phyloP scores from a whole-genome alignment of 495 filamentous ascomycete genomes.

The Tuber magnatum region DNA sequence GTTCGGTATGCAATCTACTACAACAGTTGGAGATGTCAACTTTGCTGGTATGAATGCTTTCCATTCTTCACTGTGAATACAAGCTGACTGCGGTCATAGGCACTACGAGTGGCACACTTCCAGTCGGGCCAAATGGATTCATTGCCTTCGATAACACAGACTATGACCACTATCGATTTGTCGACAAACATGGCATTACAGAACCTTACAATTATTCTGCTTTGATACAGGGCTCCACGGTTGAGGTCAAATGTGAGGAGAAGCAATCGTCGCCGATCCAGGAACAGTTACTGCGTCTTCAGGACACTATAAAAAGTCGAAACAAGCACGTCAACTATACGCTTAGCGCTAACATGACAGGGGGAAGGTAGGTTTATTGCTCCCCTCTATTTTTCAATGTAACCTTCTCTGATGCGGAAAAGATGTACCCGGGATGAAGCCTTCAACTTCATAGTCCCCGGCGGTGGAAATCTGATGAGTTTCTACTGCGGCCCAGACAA shows the following conservation, averaged over 20 bases:
- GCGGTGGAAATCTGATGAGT: constrained; percentile 26
- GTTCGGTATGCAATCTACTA: constrained; percentile 20
- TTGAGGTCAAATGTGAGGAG: constrained; percentile 25
- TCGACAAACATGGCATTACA: constrained; percentile 14
- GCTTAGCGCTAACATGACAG: constrained; percentile 10
- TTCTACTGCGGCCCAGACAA: constrained; percentile 12
- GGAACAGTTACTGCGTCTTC: neutral
- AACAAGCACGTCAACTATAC: constrained; percentile 24
- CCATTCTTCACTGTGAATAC: neutral
- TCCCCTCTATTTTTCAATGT: neutral
- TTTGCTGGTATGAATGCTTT: constrained; percentile 23
- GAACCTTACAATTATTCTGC: constrained; percentile 25
- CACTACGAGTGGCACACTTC: constrained; percentile 26
- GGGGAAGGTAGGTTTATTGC: constrained; percentile 15
- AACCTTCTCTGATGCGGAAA: neutral
- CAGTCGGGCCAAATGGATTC: constrained; percentile 27
- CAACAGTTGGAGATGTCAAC: constrained; percentile 30
- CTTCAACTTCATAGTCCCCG: constrained; percentile 28
- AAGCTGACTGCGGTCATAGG: constrained; percentile 12
- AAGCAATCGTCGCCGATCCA: constrained; percentile 22
- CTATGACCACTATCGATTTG: neutral
- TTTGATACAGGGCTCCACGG: constrained; percentile 29
- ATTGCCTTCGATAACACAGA: constrained; percentile 20
- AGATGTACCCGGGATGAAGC: constrained; percentile 17
- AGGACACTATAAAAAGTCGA: neutral